These are phyloP conservation scores for Coemansia sp. DNA, from an alignment of 192 early-diverging fungal genomes.

Conservation along the genomic window DNA sequence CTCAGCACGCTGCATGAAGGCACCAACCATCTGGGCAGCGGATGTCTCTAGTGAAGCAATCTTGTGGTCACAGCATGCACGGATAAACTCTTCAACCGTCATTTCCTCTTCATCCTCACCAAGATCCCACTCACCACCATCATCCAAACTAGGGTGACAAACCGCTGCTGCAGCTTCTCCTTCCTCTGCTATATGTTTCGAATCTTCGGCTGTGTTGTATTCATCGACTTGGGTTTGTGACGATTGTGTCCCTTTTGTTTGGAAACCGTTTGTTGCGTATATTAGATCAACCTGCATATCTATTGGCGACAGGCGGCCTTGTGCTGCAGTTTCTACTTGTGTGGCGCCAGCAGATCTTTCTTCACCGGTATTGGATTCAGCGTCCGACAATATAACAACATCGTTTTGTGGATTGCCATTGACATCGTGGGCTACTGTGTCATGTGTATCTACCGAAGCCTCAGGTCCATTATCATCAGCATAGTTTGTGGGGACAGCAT, in stretches of 20 bases:
- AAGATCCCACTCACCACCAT: slow-evolving; percentile 33
- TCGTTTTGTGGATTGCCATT: background rate
- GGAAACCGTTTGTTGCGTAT: background rate
- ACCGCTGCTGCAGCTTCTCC: background rate
- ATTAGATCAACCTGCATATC: slow-evolving; percentile 18
- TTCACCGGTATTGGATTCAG: background rate
- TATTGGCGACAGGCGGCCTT: slow-evolving; percentile 12
- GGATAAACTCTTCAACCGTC: slow-evolving; percentile 58
- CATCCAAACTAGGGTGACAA: background rate
- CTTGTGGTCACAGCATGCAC: slow-evolving; percentile 44
- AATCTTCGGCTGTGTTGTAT: background rate
- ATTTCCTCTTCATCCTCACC: slow-evolving; percentile 41
- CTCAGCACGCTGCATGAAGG: slow-evolving; percentile 46
- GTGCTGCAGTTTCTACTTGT: background rate
- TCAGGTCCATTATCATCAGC: background rate
- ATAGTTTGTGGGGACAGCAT: background rate
- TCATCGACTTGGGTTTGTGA: slow-evolving; percentile 25
- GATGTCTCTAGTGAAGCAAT: slow-evolving; percentile 38
- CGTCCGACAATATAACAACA: background rate
- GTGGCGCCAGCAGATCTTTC: background rate
- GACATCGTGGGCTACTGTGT: background rate
- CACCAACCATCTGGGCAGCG: slow-evolving; percentile 42
- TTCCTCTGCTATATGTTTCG: background rate
- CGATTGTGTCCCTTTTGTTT: slow-evolving; percentile 18
- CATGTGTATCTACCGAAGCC: background rate